Evolutionary conservation across 2,329 filamentous ascomycete genomes (phyloP).

Genomic region (Colletotrichum lindemuthianum): DNA sequence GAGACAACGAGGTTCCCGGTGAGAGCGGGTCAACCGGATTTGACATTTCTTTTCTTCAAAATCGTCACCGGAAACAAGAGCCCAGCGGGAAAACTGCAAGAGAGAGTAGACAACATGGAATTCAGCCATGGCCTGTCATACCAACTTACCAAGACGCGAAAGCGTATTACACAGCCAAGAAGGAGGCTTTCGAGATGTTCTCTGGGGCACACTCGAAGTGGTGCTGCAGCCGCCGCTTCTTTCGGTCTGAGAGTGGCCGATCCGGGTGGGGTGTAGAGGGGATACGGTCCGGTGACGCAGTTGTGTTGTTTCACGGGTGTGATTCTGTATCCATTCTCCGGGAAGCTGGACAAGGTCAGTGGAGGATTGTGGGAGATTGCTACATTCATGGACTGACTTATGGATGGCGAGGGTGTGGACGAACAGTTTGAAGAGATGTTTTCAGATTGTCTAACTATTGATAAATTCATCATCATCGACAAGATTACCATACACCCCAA

Average conservation of each 20-base stretch:
- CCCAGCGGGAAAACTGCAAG: conserved; percentile 2
- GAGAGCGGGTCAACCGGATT: conserved; percentile 4
- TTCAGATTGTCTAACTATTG: neutral
- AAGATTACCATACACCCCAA: neutral
- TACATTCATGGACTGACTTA: conserved; percentile 11
- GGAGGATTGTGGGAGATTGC: conserved; percentile 1
- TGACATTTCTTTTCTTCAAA: conserved; percentile 2
- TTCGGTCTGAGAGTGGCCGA: conserved; percentile 8
- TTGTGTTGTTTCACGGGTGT: conserved; percentile 14
- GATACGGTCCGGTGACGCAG: neutral
- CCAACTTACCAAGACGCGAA: conserved; percentile 6
- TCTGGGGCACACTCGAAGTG: conserved; percentile 10
- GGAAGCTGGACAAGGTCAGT: neutral
- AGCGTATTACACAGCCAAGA: conserved; percentile 15
- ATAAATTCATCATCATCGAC: neutral
- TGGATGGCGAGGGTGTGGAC: conserved; percentile 8
- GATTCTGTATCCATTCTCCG: conserved; percentile 10
- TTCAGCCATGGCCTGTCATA: conserved; percentile 8
- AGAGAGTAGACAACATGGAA: neutral
- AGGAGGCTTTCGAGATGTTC: conserved; percentile 3
- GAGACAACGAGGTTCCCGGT: conserved; percentile 1
- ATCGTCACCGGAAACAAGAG: neutral
- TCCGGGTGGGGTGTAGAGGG: conserved; percentile 22
- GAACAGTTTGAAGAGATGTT: neutral
- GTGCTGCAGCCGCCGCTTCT: conserved; percentile 23